A percentile compares a stretch with the other conserved stretches of the same genome.
These are phyloP conservation scores for Xylaria sp. DNA, from an alignment of 2,329 filamentous ascomycete genomes.

Conservation along the genomic window DNA sequence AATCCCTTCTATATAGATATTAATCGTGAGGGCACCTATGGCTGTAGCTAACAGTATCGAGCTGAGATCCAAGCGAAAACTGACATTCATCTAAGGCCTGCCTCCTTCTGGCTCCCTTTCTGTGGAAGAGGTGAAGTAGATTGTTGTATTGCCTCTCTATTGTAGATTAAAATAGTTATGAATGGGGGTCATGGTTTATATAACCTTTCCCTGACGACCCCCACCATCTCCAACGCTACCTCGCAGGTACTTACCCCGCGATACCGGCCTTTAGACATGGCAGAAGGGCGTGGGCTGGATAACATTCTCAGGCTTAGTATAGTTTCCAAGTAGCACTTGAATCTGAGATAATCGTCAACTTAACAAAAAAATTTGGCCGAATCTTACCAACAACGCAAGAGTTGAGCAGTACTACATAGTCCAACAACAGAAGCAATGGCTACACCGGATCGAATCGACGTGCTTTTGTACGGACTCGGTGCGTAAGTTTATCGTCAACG, in stretches of 20 bases:
- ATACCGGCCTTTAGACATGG: not conserved
- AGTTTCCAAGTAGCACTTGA: not conserved
- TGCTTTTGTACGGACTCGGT: slow-evolving; percentile 64
- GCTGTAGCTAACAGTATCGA: too few species aligned
- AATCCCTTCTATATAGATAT: not conserved
- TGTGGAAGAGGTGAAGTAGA: too few species aligned
- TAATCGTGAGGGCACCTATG: too few species aligned
- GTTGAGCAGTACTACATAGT: not conserved
- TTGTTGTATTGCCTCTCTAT: too few species aligned
- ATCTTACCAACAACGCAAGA: not conserved
- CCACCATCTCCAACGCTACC: slow-evolving; percentile 16
- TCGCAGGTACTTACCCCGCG: slow-evolving; percentile 2
- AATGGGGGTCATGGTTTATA: too few species aligned
- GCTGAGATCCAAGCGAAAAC: too few species aligned
- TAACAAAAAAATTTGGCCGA: not conserved
- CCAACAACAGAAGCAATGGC: not conserved
- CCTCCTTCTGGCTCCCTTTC: too few species aligned
- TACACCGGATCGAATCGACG: slow-evolving; percentile 44
- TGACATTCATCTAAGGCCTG: too few species aligned
- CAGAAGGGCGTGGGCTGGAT: not conserved
- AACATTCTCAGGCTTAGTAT: not conserved
- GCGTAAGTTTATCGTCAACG: slow-evolving; percentile 55
- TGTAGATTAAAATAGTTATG: too few species aligned
- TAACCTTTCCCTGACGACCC: not conserved
- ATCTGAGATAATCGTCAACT: not conserved